Conservation (phyloP, 1,284 basidiomycete genomes). For the Paramarasmius palmivorus region DNA sequence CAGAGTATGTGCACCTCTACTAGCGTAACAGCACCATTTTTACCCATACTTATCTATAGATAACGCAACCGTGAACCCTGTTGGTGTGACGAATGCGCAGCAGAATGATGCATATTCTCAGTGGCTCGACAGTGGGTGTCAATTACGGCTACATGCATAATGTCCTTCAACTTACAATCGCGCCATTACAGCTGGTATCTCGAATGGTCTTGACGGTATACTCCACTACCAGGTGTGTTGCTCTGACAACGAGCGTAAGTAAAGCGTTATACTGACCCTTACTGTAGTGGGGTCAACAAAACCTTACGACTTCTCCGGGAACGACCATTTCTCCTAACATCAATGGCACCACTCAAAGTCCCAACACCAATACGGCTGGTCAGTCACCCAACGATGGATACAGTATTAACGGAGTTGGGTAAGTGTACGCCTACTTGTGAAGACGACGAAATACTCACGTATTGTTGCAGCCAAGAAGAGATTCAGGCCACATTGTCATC, state of each 20-base stretch:
- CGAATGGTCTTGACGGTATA: constrained; percentile 48
- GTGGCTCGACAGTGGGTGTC: constrained; percentile 49
- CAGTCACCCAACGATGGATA: constrained; percentile 69
- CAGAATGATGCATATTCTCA: constrained; percentile 50
- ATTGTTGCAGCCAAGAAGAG: constrained; percentile 11
- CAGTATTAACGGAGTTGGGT: constrained; percentile 37
- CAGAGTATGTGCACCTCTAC: neutral
- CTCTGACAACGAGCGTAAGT: neutral
- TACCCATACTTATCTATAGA: neutral
- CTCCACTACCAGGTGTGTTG: constrained; percentile 55
- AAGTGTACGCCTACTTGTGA: constrained; percentile 16
- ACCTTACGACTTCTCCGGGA: constrained; percentile 42
- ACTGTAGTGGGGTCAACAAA: constrained; percentile 53
- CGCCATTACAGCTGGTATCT: constrained; percentile 37
- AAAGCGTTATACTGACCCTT: constrained; percentile 1
- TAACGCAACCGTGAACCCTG: constrained; percentile 24
- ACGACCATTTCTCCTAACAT: constrained; percentile 37
- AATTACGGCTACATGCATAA: constrained; percentile 1
- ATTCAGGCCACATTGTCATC: constrained; percentile 22
- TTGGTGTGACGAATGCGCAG: constrained; percentile 52
- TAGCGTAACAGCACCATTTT: neutral
- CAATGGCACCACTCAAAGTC: constrained; percentile 32
- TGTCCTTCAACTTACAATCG: constrained; percentile 1
- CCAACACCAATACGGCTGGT: constrained; percentile 36
- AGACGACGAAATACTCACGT: no score